A percentile compares a stretch with the other conserved stretches of the same genome.
These are phyloP conservation scores for Ophiostoma triangulosporum DNA, from an alignment of 2,329 filamentous ascomycete genomes.

Conservation along the genomic window DNA sequence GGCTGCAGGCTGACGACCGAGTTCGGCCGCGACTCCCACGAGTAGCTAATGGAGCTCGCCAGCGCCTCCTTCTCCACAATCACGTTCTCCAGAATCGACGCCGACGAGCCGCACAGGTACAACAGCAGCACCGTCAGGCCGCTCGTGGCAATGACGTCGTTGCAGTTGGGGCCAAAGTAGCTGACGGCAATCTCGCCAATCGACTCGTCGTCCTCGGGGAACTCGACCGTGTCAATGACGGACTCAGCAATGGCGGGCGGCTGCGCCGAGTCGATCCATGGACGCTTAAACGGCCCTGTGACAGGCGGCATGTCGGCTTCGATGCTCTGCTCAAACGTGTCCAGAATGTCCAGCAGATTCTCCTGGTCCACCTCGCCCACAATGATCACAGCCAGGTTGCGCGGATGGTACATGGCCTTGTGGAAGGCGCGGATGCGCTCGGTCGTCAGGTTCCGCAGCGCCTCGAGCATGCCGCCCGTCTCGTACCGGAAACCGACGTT, in stretches of 20 bases:
- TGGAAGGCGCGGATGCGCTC: slow-evolving; percentile 92
- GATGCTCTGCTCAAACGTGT: slow-evolving; percentile 80
- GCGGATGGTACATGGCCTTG: slow-evolving; percentile 93
- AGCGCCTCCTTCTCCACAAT: slow-evolving; percentile 90
- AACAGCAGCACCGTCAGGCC: slow-evolving; percentile 70
- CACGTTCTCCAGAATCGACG: slow-evolving; percentile 79
- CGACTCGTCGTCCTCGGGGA: slow-evolving; percentile 93
- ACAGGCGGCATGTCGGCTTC: slow-evolving; percentile 65
- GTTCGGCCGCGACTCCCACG: slow-evolving; percentile 65
- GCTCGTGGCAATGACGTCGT: slow-evolving; percentile 50
- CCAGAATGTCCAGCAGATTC: slow-evolving; percentile 66
- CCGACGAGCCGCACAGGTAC: slow-evolving; percentile 86
- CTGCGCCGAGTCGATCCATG: slow-evolving; percentile 81
- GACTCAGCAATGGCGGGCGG: slow-evolving; percentile 61
- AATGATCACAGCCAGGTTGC: slow-evolving; percentile 81
- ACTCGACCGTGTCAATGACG: slow-evolving; percentile 66
- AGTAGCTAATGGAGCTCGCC: slow-evolving; percentile 71
- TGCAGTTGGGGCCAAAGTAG: slow-evolving; percentile 77
- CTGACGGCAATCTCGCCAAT: slow-evolving; percentile 76
- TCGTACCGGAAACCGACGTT: slow-evolving; percentile 91
- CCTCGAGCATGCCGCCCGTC: slow-evolving; percentile 94
- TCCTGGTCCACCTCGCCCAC: slow-evolving; percentile 83
- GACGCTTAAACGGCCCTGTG: slow-evolving; percentile 64
- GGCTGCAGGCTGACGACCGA: slow-evolving; percentile 76
- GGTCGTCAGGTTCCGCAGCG: slow-evolving; percentile 70